Evolutionary conservation across 257 asterid genomes (phyloP).

Genomic region (Ligustrum vulgare): DNA sequence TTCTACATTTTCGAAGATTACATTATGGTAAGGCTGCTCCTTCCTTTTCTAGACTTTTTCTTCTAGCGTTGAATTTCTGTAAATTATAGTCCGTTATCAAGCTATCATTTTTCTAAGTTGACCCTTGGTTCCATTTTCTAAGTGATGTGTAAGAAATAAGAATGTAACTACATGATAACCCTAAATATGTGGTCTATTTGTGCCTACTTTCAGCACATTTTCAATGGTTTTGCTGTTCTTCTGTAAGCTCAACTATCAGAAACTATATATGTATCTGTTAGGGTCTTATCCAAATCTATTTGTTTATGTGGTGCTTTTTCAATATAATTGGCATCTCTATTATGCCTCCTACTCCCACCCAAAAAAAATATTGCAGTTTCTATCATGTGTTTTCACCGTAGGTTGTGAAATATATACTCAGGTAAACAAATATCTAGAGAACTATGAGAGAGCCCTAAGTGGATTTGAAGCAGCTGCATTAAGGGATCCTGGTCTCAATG

Average conservation of each 20-base stretch:
- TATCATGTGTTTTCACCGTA: background rate
- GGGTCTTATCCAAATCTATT: constrained; percentile 4
- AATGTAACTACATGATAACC: background rate
- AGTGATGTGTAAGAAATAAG: background rate
- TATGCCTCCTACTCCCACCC: background rate
- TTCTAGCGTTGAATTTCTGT: background rate
- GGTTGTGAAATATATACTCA: constrained; percentile 25
- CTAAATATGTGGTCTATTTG: background rate
- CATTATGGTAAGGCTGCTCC: background rate
- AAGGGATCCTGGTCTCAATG: constrained; percentile 85
- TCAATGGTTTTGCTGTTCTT: constrained; percentile 7
- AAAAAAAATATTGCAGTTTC: background rate
- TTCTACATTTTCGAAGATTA: background rate
- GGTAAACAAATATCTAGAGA: constrained; percentile 90
- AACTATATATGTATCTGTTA: constrained; percentile 1
- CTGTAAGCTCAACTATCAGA: background rate
- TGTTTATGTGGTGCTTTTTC: background rate
- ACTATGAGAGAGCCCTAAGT: constrained; percentile 92
- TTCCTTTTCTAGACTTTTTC: background rate
- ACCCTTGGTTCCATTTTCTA: background rate
- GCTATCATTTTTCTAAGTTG: background rate
- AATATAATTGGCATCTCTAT: background rate
- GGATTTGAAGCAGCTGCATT: constrained; percentile 98
- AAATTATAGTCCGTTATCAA: background rate
- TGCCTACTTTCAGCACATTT: constrained; percentile 14